Evolutionary conservation across 495 filamentous ascomycete species (phyloP).

Genomic region (Astrocystis sublimbata): DNA sequence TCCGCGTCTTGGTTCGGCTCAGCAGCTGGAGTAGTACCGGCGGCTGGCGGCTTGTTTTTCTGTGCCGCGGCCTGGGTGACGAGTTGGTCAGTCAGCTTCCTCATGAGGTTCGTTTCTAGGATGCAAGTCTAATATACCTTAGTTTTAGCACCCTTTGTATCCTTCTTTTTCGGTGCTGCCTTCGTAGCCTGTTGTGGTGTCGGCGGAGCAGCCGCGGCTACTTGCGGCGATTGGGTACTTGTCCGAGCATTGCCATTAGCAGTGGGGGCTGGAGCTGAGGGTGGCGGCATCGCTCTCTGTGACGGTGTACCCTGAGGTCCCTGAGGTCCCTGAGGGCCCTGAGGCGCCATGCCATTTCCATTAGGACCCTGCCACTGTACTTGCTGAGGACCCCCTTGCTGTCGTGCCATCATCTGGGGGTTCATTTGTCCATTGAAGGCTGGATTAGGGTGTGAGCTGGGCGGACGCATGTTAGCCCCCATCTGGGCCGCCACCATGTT

Average conservation of each 20-base stretch:
- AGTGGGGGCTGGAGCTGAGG: conserved; percentile 71
- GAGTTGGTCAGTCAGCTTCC: conserved; percentile 40
- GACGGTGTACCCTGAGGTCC: conserved; percentile 70
- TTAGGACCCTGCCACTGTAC: conserved; percentile 63
- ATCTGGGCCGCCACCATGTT: conserved; percentile 58
- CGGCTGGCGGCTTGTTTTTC: conserved; percentile 72
- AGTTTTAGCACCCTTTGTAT: conserved; percentile 61
- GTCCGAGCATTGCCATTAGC: conserved; percentile 56
- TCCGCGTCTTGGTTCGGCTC: conserved; percentile 70
- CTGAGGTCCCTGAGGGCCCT: conserved; percentile 57
- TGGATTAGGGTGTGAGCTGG: conserved; percentile 75
- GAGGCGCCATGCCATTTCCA: conserved; percentile 65
- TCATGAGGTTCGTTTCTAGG: conserved; percentile 17
- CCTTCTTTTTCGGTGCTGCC: conserved; percentile 83
- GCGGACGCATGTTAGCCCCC: conserved; percentile 79
- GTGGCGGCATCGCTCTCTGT: conserved; percentile 83
- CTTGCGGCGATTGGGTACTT: conserved; percentile 78
- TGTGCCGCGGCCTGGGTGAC: conserved; percentile 58
- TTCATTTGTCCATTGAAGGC: conserved; percentile 68
- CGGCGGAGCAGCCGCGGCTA: conserved; percentile 72
- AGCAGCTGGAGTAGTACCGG: conserved; percentile 73
- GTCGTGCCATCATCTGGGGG: conserved; percentile 46
- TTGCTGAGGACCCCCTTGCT: conserved; percentile 37
- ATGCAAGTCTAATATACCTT: conserved; percentile 67
- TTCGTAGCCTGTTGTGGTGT: conserved; percentile 82